Evolutionary conservation across 192 early-diverging fungal species (phyloP).

Genomic region (Anaeromyces robustus): DNA sequence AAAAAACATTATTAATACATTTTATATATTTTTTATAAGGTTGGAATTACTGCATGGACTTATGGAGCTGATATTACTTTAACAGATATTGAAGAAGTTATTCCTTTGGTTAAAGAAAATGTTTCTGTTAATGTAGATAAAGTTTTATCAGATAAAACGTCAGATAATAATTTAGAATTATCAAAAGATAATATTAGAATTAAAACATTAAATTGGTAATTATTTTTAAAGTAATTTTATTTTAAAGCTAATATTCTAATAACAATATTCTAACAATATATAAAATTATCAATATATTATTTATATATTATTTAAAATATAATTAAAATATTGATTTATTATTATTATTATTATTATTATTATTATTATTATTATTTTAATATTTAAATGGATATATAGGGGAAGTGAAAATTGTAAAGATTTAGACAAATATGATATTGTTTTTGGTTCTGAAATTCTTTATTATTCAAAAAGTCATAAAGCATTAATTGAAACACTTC

Average conservation of each 20-base stretch:
- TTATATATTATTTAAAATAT: no score
- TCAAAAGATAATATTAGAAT: not conserved
- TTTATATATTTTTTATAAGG: not conserved
- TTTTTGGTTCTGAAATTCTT: not conserved
- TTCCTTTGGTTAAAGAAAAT: not conserved
- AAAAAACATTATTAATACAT: no score
- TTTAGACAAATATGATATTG: not conserved
- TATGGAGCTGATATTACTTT: not conserved
- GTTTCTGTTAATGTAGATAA: not conserved
- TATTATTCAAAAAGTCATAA: not conserved
- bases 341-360: no score
- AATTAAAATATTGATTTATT: no score
- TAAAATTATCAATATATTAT: no score
- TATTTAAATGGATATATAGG: no score
- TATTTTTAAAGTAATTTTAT: not conserved
- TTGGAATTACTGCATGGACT: not conserved
- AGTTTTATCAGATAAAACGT: not conserved
- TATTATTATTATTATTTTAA: no score
- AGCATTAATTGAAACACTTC: not conserved
- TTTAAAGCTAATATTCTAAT: no score
- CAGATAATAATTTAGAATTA: not conserved
- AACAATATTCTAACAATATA: no score
- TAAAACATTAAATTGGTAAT: not conserved
- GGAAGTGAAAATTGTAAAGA: not conserved
- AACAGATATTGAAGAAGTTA: not conserved